These are phyloP conservation scores for Crithidia fasciculata DNA, from an alignment of 208 protist species.

Conservation along the genomic window DNA sequence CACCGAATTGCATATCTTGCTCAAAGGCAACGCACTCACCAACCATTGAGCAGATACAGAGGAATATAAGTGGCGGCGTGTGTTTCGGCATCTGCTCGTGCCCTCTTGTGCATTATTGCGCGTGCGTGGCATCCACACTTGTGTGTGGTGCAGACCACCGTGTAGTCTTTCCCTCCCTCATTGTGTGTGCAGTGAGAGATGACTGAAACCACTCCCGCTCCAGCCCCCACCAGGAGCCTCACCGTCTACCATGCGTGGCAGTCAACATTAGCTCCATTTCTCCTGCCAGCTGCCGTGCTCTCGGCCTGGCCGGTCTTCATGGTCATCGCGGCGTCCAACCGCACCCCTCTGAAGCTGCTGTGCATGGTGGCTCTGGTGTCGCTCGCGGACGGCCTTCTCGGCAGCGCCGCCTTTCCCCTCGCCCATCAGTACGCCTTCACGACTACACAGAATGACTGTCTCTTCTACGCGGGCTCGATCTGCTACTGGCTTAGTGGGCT, in stretches of 20 bases:
- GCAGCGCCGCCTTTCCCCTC: constrained; percentile 25
- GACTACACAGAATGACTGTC: constrained; percentile 4
- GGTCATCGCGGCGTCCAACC: constrained; percentile 2
- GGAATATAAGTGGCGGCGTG: too few relatives aligned
- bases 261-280: constrained; percentile 10
- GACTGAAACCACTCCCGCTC: not conserved
- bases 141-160: too few relatives aligned
- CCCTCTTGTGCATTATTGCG: too few relatives aligned
- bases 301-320: constrained; percentile 16
- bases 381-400: constrained; percentile 24
- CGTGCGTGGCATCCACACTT: too few relatives aligned
- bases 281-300: constrained; percentile 21
- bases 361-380: constrained; percentile 10
- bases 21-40: too few relatives aligned
- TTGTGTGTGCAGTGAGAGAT: not conserved
- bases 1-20: too few relatives aligned
- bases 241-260: constrained; percentile 27
- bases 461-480: constrained; percentile 21
- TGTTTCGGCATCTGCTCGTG: too few relatives aligned
- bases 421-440: constrained; percentile 28
- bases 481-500: constrained; percentile 23
- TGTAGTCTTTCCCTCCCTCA: not conserved
- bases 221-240: not conserved
- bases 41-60: too few relatives aligned
- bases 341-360: constrained; percentile 21